Evolutionary conservation across 202 grass and related monocot genomes (phyloP).

Genomic region (Schoenoplectus tabernaemontani): DNA sequence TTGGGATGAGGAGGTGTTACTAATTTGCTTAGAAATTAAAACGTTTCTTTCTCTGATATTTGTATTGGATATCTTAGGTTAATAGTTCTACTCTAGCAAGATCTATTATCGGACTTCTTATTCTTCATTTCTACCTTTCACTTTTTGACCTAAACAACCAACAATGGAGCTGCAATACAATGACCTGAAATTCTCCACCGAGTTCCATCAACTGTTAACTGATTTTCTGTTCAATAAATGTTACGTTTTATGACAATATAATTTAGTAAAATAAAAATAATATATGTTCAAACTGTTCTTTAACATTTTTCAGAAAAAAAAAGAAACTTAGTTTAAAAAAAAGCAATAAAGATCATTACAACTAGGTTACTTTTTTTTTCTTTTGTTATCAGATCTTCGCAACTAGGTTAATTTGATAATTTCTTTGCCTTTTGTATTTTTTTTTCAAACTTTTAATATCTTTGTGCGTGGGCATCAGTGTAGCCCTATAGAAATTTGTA

Average conservation of each 20-base stretch:
- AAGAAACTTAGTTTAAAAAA: too few species aligned
- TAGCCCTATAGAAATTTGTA: too few species aligned
- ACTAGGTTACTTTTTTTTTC: too few species aligned
- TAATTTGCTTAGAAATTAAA: slow-evolving; percentile 19
- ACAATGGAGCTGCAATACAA: background rate
- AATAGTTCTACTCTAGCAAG: too few species aligned
- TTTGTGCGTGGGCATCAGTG: too few species aligned
- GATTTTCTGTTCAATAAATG: background rate
- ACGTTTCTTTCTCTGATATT: background rate
- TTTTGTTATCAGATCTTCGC: too few species aligned
- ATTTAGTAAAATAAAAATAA: background rate
- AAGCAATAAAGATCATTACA: too few species aligned
- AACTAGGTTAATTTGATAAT: too few species aligned
- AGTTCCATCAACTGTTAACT: background rate
- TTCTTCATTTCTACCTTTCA: background rate
- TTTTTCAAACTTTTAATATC: too few species aligned
- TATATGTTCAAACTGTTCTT: too few species aligned
- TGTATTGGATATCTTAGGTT: background rate
- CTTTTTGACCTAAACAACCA: background rate
- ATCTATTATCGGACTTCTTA: background rate
- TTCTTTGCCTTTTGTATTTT: too few species aligned
- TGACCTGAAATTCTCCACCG: background rate
- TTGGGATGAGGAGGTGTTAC: slow-evolving; percentile 4
- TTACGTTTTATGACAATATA: background rate
- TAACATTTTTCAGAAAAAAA: too few species aligned